Evolutionary conservation across 148 eudicot species (phyloP).

Genomic region (Chenopodium berlandieri): DNA sequence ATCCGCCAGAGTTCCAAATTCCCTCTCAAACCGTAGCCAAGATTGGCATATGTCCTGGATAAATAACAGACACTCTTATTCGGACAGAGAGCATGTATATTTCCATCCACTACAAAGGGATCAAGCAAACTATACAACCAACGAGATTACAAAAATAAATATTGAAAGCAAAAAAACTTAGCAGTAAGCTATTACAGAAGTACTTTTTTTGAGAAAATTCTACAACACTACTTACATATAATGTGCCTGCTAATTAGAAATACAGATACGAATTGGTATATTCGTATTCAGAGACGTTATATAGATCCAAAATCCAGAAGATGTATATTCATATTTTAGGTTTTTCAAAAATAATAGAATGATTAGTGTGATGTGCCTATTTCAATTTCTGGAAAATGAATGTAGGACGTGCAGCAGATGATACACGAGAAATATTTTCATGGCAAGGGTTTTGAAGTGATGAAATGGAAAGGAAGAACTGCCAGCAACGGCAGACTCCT

Average conservation of each 20-base stretch:
- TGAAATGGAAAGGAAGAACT: no score
- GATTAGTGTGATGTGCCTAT: no score
- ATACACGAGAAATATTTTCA: no score
- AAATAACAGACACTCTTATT: conserved; percentile 21
- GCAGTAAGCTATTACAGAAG: background rate
- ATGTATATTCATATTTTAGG: background rate
- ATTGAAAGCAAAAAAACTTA: conserved; percentile 1
- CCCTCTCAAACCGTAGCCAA: conserved; percentile 95
- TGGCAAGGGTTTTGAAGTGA: no score
- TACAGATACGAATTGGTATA: no score
- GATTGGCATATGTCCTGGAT: conserved; percentile 86
- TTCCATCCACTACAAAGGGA: conserved; percentile 15
- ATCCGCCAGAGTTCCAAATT: conserved; percentile 76
- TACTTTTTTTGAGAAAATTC: no score
- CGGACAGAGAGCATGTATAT: conserved; percentile 35
- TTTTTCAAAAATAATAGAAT: no score
- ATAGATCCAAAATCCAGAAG: background rate
- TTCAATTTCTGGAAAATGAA: no score
- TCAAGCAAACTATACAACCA: background rate
- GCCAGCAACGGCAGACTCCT: no score
- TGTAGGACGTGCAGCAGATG: no score
- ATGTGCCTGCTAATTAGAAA: background rate
- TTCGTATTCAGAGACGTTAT: background rate
- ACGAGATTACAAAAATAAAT: background rate
- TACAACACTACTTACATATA: background rate